A percentile compares a stretch with the other conserved stretches of the same genome.
Evolutionary conservation across 2,329 filamentous ascomycete species (phyloP).

Genomic region (Fusarium bactridioides): DNA sequence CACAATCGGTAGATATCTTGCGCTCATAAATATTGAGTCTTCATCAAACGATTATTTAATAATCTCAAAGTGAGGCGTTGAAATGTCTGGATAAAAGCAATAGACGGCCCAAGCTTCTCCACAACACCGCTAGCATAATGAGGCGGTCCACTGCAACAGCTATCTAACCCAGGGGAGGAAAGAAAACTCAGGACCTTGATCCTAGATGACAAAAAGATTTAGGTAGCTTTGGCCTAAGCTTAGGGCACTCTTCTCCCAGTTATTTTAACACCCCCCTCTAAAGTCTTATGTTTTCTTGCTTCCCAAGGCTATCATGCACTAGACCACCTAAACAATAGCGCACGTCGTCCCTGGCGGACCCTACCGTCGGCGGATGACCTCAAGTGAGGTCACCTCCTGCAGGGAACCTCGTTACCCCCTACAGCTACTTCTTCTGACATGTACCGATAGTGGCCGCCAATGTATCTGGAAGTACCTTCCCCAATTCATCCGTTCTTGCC

Average conservation of each 20-base stretch:
- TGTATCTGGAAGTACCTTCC: constrained; percentile 13
- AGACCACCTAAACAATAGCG: constrained; percentile 29
- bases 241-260: no score
- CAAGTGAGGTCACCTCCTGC: constrained; percentile 24
- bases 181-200: no score
- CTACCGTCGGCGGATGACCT: constrained; percentile 30
- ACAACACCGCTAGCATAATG: constrained; percentile 9
- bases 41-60: background rate
- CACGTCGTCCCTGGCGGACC: constrained; percentile 33
- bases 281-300: no score
- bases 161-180: background rate
- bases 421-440: background rate
- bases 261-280: no score
- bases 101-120: constrained; percentile 19
- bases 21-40: no score
- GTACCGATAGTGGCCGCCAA: background rate
- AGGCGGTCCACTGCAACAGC: constrained; percentile 23
- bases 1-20: background rate
- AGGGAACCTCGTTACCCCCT: background rate
- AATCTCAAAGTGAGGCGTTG: constrained; percentile 18
- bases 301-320: background rate
- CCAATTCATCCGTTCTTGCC: constrained; percentile 16
- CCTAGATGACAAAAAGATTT: no score
- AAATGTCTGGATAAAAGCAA: constrained; percentile 16
- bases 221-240: no score